Evolutionary conservation across 495 filamentous ascomycete genomes (phyloP).

Genomic region (Hypoxylon subgilvum): DNA sequence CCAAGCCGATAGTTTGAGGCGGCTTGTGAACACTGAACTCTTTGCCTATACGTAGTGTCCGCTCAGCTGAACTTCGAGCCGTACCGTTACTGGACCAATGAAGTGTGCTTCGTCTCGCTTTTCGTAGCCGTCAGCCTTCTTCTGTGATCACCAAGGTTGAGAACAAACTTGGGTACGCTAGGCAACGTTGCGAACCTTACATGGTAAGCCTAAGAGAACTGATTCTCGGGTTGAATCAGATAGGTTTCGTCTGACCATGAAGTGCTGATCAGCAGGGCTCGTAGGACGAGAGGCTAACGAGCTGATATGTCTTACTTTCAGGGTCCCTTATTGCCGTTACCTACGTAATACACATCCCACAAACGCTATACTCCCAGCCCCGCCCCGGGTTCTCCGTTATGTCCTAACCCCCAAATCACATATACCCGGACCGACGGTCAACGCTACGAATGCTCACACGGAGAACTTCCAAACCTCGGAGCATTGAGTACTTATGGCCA

Average conservation of each 20-base stretch:
- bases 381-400: no score
- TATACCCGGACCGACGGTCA: no score
- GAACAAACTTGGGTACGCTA: neutral
- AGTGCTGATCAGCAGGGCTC: no score
- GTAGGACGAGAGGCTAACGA: neutral
- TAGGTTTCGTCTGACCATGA: neutral
- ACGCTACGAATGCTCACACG: neutral
- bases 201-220: neutral
- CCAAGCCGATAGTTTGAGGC: constrained; percentile 22
- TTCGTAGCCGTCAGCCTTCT: neutral
- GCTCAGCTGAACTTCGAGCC: constrained; percentile 28
- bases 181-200: neutral
- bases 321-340: no score
- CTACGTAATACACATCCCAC: no score
- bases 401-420: no score
- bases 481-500: neutral
- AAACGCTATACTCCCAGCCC: no score
- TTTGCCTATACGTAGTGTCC: constrained; percentile 18
- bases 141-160: neutral
- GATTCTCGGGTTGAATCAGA: neutral
- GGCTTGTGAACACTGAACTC: constrained; percentile 6
- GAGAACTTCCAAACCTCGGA: neutral
- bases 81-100: neutral
- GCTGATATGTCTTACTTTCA: neutral
- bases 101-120: constrained; percentile 5